phyloP scores from a whole-genome alignment of 2,329 filamentous ascomycete species.

The Pseudodiploospora longispora region DNA sequence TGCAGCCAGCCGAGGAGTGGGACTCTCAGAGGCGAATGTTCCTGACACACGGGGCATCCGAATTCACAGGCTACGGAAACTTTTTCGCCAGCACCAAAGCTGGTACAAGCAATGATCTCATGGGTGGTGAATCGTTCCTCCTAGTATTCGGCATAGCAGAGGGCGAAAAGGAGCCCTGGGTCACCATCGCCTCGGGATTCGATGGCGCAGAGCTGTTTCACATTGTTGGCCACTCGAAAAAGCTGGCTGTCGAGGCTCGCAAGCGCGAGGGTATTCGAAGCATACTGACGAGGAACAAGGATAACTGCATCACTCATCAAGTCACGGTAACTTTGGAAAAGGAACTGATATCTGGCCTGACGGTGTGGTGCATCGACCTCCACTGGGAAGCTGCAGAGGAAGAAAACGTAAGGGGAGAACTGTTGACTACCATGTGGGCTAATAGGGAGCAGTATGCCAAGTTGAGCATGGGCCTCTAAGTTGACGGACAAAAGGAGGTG shows the following conservation, averaged over 20 bases:
- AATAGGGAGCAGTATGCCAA: too few species aligned
- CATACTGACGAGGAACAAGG: neutral
- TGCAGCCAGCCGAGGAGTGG: constrained; percentile 5
- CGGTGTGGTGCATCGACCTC: constrained; percentile 6
- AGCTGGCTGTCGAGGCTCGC: neutral
- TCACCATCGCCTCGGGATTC: neutral
- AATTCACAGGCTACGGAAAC: constrained; percentile 2
- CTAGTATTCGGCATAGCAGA: constrained; percentile 1
- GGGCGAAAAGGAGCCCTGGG: constrained; percentile 1
- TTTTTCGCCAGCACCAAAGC: neutral
- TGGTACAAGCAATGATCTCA: neutral
- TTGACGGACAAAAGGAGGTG: too few species aligned
- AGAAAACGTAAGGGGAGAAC: neutral
- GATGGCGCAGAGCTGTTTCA: neutral
- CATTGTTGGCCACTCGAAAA: neutral
- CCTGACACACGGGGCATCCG: constrained; percentile 3
- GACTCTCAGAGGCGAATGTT: constrained; percentile 6
- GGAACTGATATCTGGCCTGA: neutral
- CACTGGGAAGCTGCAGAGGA: neutral
- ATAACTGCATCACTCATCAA: neutral
- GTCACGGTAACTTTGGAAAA: constrained; percentile 3
- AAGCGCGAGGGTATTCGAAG: neutral
- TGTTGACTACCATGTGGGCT: too few species aligned
- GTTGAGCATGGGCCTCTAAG: too few species aligned
- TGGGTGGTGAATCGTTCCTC: neutral